A percentile compares a stretch with the other conserved stretches of the same genome.
Evolutionary conservation across 1,284 basidiomycete species (phyloP).

Genomic region (Cutaneotrichosporon sp.): DNA sequence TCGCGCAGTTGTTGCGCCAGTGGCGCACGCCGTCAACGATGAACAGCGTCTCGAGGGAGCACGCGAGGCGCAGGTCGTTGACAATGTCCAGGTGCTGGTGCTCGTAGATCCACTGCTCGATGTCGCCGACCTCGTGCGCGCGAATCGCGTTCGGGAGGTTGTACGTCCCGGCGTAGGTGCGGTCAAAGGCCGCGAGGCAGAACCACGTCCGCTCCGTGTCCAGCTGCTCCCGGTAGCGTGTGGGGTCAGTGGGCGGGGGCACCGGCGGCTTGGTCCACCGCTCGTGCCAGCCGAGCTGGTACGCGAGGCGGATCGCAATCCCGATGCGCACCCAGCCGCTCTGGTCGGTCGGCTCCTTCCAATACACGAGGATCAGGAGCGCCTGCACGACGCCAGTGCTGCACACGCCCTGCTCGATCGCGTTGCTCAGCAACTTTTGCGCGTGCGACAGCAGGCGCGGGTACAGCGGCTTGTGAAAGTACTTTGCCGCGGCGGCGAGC

Average conservation of each 20-base stretch:
- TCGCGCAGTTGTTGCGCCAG: neutral
- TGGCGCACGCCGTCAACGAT: slow-evolving; percentile 5
- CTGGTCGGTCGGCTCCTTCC: slow-evolving; percentile 26
- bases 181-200: slow-evolving; percentile 4
- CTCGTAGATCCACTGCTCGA: slow-evolving; percentile 10
- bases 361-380: slow-evolving; percentile 24
- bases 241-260: neutral
- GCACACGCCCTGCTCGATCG: slow-evolving; percentile 12
- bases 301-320: slow-evolving; percentile 23
- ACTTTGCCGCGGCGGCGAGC: slow-evolving; percentile 72
- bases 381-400: slow-evolving; percentile 20
- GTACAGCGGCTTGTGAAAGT: slow-evolving; percentile 61
- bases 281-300: slow-evolving; percentile 24
- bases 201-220: slow-evolving; percentile 11
- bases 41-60: slow-evolving; percentile 5
- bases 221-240: slow-evolving; percentile 1
- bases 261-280: neutral
- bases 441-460: slow-evolving; percentile 15
- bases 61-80: slow-evolving; percentile 11
- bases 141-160: slow-evolving; percentile 8
- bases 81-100: slow-evolving; percentile 10
- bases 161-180: slow-evolving; percentile 4
- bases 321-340: slow-evolving; percentile 32
- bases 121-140: slow-evolving; percentile 6
- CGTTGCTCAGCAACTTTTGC: slow-evolving; percentile 13